A percentile compares a stretch with the other conserved stretches of the same genome.
Conservation (phyloP, 2,329 filamentous ascomycete genomes). For the Aspergillus aculeatinus region DNA sequence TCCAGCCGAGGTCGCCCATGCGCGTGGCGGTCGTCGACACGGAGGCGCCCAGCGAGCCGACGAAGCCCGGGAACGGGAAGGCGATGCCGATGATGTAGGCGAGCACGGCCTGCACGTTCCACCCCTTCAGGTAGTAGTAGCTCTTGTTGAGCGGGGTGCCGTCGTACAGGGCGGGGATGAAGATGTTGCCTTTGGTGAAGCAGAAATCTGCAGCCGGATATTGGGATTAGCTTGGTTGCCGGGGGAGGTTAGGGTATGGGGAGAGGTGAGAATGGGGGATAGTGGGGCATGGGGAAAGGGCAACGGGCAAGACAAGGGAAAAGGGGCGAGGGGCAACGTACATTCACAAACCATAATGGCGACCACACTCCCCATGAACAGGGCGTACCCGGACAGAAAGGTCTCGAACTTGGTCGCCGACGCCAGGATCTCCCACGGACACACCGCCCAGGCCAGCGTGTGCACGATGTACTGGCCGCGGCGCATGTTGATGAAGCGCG, state of each 20-base stretch:
- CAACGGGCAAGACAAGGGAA: neutral
- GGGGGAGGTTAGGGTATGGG: neutral
- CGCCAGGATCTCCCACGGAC: constrained; percentile 12
- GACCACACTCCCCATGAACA: constrained; percentile 11
- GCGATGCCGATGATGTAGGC: constrained; percentile 6
- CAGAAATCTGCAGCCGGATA: neutral
- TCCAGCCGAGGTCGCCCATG: constrained; percentile 7
- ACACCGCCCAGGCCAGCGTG: constrained; percentile 52
- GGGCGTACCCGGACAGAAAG: constrained; percentile 9
- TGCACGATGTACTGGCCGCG: constrained; percentile 54
- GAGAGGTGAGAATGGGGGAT: too few relatives aligned
- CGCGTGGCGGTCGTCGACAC: neutral
- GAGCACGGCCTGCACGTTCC: constrained; percentile 3
- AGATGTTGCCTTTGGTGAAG: constrained; percentile 5
- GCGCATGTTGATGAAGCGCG: constrained; percentile 54
- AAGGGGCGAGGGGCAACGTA: neutral
- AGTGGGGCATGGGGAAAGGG: too few relatives aligned
- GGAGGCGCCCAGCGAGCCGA: constrained; percentile 3
- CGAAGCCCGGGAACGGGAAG: constrained; percentile 4
- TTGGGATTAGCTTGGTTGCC: neutral
- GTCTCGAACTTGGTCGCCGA: constrained; percentile 10
- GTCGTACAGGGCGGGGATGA: constrained; percentile 1
- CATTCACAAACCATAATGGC: constrained; percentile 10
- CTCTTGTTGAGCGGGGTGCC: constrained; percentile 3
- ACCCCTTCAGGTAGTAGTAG: constrained; percentile 5